Base-by-base conservation (phyloP, 1,284 basidiomycete genomes). In the Chiua sp. region DNA sequence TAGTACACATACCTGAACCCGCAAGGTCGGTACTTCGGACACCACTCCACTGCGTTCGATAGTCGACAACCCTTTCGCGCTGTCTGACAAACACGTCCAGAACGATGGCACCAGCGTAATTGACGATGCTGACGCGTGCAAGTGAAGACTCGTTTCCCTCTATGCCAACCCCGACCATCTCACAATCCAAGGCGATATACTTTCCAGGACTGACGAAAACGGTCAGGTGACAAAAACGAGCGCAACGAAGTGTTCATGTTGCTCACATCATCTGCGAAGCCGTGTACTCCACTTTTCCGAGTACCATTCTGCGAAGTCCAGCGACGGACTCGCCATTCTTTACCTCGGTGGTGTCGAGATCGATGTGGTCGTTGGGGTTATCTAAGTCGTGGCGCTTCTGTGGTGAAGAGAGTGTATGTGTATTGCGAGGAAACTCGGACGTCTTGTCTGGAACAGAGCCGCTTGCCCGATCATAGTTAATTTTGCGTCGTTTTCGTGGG, bases 101-200 rank as follows among this genome's bases (percentile, higher is more conserved):
- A 46, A 92, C 78, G 28, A 93, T 80, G 8, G 82, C 87, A 0
- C 97, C 97, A 68, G 95, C 82, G 72, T 88, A 98, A 75, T 98
- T 98, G 61, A 98, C 95, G 47, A 98, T 76, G 50, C 92, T 94
- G 57, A 98, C 94, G 48, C 96, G 89, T 2, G 97, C 97, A 3
- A 98, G 82, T 0, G 90, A 90, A 0, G 92, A 95, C 72, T 98
- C 74, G 64, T 55, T 84, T 13, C 94, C 96, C 35, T 91, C 82
- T 12, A 87, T 83, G 0, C 96, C 96, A 8, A 98, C 87, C 2
- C 96, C 96, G 5, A 99, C 97, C 96, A 99, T 98, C 77, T 99
- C 96, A 68, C 96, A 98, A 75, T 98, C 96, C 48, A 98, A 79
- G 0, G 94, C 89, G 33, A 97, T 76, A 64, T 91, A 95, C 72